Evolutionary conservation across 345 rosid species (phyloP), one percentile per base, ranked within the genome.

Genomic region (Gynandropsis gynandra): DNA sequence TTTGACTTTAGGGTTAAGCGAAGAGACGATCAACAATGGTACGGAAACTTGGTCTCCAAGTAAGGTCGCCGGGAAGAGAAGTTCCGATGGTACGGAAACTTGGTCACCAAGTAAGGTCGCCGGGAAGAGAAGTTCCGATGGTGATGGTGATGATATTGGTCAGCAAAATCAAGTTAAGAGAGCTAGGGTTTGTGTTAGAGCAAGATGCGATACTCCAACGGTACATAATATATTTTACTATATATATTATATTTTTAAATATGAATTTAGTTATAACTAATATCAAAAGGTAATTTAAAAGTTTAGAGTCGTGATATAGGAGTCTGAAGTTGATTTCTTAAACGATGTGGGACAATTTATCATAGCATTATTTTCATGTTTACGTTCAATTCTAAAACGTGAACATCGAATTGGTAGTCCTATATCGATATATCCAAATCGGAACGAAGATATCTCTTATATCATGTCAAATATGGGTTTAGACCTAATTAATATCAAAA

Each of bases 121-220:
- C 27, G 63, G 63, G 20, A 67, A 61, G 44, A 61, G 67, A 67
- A 61, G 44, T 38, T 59, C 29, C 2, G 59, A 47, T 16, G 71
- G 59, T 52, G 83, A 73, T 16, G 78, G 80, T 17, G 92, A 82
- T 56, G 68, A 82, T 61, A 54, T 47, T 42, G 64, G 64, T 40
- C 83, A 74, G 20, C 92, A 81, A 58, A 81, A 64, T 58, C 70
- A 80, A 1, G 71, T 65, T 19, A 90, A 90, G 78, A 90, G 76
- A 74, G 70, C 85, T 66, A 82, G 95, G 80, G 98, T 90, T 74
- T 87, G 79, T 17, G 96, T 90, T 32, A 66, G 95, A 71, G 77
- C 89, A 45, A 74, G 87, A 72, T 90, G 98, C 32, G 87, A 87
- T 19, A 74, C 92, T 10, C 85, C 95, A 2, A 90, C 96, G 76